Conservation (phyloP, 2,329 filamentous ascomycete species). For the Fusarium sp. region DNA sequence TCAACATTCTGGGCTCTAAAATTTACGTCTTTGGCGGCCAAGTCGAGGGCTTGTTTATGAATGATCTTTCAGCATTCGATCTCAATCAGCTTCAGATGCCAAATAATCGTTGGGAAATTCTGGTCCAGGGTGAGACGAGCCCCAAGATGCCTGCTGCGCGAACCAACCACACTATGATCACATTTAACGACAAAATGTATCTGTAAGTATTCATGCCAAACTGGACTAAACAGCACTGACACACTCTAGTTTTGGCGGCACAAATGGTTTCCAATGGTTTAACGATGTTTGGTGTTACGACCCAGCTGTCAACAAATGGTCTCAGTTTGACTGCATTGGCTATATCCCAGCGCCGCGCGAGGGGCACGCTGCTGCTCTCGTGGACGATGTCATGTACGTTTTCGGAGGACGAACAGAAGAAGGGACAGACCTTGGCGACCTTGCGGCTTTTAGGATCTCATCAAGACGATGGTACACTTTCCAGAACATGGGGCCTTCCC, state of each 20-base stretch:
- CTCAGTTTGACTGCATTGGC: constrained; percentile 93
- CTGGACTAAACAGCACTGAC: constrained; percentile 22
- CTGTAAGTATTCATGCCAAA: constrained; percentile 70
- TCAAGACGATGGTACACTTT: constrained; percentile 98
- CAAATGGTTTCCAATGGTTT: constrained; percentile 96
- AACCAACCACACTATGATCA: constrained; percentile 94
- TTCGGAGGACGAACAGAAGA: constrained; percentile 97
- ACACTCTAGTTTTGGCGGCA: constrained; percentile 85
- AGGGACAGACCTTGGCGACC: constrained; percentile 89
- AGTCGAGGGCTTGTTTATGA: constrained; percentile 98
- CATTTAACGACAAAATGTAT: constrained; percentile 92
- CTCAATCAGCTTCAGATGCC: constrained; percentile 93
- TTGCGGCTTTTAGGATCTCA: constrained; percentile 81
- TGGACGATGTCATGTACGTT: constrained; percentile 99
- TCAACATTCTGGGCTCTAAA: constrained; percentile 97
- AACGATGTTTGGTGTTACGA: constrained; percentile 99
- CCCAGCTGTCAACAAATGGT: constrained; percentile 83
- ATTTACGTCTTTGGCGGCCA: constrained; percentile 98
- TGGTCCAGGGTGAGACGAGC: constrained; percentile 74
- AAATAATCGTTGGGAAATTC: constrained; percentile 92
- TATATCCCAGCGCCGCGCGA: constrained; percentile 96
- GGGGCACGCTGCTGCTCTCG: constrained; percentile 91
- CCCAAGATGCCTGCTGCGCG: constrained; percentile 80
- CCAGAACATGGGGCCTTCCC: constrained; percentile 98
- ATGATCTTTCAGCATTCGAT: constrained; percentile 95